Evolutionary conservation across 2,329 filamentous ascomycete genomes (phyloP).

Genomic region (Diaporthe vexans): DNA sequence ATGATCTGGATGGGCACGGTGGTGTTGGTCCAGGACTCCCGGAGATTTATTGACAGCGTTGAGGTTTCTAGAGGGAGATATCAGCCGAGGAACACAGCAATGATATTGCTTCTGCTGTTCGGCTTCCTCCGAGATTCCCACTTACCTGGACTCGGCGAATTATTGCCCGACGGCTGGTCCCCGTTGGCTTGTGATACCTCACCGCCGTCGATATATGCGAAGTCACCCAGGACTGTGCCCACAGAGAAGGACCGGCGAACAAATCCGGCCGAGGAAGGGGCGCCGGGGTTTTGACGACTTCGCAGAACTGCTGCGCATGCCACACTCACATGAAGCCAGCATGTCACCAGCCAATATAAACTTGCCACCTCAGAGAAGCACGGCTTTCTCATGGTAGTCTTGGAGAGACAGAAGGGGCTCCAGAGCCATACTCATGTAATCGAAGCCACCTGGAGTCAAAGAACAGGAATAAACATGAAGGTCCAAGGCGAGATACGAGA

Average conservation of each 20-base stretch:
- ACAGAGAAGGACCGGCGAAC: constrained; percentile 32
- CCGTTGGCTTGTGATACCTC: constrained; percentile 50
- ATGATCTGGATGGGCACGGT: constrained; percentile 50
- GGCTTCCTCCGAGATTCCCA: no score
- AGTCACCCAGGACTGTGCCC: constrained; percentile 51
- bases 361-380: constrained; percentile 25
- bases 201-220: constrained; percentile 56
- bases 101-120: not conserved
- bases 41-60: constrained; percentile 53
- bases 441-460: not conserved
- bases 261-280: constrained; percentile 15
- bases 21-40: constrained; percentile 52
- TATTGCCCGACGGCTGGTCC: constrained; percentile 43
- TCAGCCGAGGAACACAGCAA: not conserved
- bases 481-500: not conserved
- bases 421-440: constrained; percentile 16
- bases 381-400: constrained; percentile 16
- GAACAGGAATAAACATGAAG: not conserved
- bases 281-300: not conserved
- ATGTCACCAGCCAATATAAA: not conserved
- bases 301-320: constrained; percentile 3
- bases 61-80: constrained; percentile 47
- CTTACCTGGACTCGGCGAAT: constrained; percentile 41
- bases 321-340: not conserved
- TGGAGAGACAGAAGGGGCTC: not conserved